phyloP scores from a whole-genome alignment of 306 rosid species.

The Elaeagnus macrophylla region DNA sequence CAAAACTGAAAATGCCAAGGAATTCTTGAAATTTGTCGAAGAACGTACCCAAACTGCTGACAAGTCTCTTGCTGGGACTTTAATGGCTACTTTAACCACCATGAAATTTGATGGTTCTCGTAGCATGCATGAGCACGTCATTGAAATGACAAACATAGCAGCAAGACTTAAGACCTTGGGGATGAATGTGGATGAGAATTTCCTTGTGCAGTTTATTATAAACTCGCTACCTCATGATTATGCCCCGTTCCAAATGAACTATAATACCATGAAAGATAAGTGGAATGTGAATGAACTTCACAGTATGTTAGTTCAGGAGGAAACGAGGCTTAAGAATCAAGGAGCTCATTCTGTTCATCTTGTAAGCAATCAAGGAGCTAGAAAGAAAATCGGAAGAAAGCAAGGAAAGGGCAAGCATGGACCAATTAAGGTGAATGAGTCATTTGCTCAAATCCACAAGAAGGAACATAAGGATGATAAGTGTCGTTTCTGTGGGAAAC shows the following conservation, averaged over 20 bases:
- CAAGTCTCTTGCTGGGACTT: not conserved
- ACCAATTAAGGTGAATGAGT: not conserved
- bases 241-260: not conserved
- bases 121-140: not conserved
- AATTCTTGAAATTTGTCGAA: too few relatives aligned
- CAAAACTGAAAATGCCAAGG: not conserved
- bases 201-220: not conserved
- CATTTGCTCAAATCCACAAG: not conserved
- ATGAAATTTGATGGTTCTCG: not conserved
- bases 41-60: not conserved
- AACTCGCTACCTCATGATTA: not conserved
- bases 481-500: not conserved
- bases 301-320: not conserved
- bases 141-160: not conserved
- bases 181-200: not conserved
- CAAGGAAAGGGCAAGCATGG: not conserved
- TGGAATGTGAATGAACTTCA: not conserved
- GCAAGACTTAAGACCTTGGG: not conserved
- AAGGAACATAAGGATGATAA: not conserved
- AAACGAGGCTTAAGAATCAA: not conserved
- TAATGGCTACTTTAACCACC: not conserved
- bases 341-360: not conserved
- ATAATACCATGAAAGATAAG: not conserved
- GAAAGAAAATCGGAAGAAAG: too few relatives aligned
- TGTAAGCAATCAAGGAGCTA: not conserved